Percentiles rank a stretch among this genome's conserved stretches.
Conservation (phyloP, 495 filamentous ascomycete species). For the Astrothelium subdiscretum region DNA sequence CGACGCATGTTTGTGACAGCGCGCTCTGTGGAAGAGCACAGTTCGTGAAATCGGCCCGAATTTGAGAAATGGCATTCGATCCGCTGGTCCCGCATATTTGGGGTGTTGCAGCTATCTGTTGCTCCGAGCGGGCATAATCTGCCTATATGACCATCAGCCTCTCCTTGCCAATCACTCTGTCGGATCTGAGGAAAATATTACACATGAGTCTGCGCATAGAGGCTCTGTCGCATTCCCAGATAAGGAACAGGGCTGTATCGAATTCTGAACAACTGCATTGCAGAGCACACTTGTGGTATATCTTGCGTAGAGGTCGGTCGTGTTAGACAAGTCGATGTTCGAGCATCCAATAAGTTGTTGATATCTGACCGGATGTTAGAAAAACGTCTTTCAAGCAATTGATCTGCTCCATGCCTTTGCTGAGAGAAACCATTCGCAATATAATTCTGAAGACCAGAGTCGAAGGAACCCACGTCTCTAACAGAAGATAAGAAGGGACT, state of each 20-base stretch:
- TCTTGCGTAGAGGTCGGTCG: slow-evolving; percentile 79
- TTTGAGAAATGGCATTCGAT: slow-evolving; percentile 56
- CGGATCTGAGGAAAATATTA: slow-evolving; percentile 35
- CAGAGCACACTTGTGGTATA: slow-evolving; percentile 90
- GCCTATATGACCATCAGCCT: slow-evolving; percentile 41
- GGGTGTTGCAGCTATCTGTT: slow-evolving; percentile 63
- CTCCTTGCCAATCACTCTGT: not conserved
- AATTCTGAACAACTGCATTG: slow-evolving; percentile 91
- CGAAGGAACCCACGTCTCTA: slow-evolving; percentile 64
- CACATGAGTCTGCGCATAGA: slow-evolving; percentile 84
- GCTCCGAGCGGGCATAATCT: slow-evolving; percentile 75
- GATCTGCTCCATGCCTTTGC: slow-evolving; percentile 49
- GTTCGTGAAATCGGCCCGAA: slow-evolving; percentile 84
- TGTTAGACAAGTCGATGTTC: slow-evolving; percentile 64
- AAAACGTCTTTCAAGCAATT: slow-evolving; percentile 9
- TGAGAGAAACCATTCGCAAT: slow-evolving; percentile 62
- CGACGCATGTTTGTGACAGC: slow-evolving; percentile 61
- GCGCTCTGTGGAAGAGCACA: slow-evolving; percentile 74
- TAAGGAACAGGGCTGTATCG: slow-evolving; percentile 57
- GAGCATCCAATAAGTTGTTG: slow-evolving; percentile 68
- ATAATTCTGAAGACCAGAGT: slow-evolving; percentile 60
- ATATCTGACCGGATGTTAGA: slow-evolving; percentile 43
- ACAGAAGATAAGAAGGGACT: slow-evolving; percentile 86
- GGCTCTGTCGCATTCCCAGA: slow-evolving; percentile 53
- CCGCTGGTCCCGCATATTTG: slow-evolving; percentile 56